phyloP scores from a whole-genome alignment of 2,329 filamentous ascomycete species.

The Neofusicoccum umdonicola region DNA sequence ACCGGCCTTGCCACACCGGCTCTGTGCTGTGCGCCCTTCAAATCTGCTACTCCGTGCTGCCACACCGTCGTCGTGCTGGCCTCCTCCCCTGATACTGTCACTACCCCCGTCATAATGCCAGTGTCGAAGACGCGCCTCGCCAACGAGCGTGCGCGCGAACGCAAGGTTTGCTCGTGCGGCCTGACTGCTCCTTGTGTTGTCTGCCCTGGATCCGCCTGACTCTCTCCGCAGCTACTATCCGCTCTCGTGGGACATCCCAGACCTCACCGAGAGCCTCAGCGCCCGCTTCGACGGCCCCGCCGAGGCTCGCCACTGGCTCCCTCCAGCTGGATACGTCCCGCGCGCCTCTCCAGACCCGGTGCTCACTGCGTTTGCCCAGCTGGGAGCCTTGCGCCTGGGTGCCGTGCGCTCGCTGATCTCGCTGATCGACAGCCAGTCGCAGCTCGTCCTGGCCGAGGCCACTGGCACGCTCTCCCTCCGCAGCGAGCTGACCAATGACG shows the following conservation, averaged over 20 bases:
- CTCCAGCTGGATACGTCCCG: constrained; percentile 24
- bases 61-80: too few relatives aligned
- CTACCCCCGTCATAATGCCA: too few relatives aligned
- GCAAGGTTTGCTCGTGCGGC: neutral
- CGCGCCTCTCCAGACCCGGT: constrained; percentile 29
- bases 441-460: constrained; percentile 36
- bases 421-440: constrained; percentile 37
- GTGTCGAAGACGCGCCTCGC: too few relatives aligned
- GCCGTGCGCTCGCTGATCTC: constrained; percentile 35
- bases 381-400: constrained; percentile 37
- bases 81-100: too few relatives aligned
- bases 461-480: constrained; percentile 30
- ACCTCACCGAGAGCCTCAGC: constrained; percentile 1
- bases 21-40: too few relatives aligned
- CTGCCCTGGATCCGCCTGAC: neutral
- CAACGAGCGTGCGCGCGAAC: neutral
- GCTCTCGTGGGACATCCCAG: neutral
- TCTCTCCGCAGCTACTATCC: neutral
- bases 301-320: neutral
- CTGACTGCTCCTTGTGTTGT: neutral
- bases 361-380: constrained; percentile 37
- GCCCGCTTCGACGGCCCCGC: constrained; percentile 12
- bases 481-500: constrained; percentile 25
- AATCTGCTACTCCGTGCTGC: too few relatives aligned
- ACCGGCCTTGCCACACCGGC: too few relatives aligned